Base-by-base conservation (phyloP, 345 rosid genomes). In the Salix koriyanagi region DNA sequence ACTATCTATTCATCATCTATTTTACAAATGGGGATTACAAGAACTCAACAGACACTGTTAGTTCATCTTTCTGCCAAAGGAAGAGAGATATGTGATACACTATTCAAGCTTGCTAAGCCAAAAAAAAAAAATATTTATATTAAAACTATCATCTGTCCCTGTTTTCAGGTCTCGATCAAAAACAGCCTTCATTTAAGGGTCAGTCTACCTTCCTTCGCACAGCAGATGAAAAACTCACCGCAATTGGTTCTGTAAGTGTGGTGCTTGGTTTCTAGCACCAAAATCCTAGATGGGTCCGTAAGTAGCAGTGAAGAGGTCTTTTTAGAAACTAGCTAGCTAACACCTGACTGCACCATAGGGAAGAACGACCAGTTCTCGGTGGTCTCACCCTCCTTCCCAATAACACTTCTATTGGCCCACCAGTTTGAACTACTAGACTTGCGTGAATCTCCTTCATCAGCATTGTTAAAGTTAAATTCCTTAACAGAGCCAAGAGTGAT, bases 361-460 rank as follows among this genome's bases (percentile, higher is more conserved):
- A 91, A 92, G 87, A 91, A 91, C 9, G 97, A 89, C 99, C 98
- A 93, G 68, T 87, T 90, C 65, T 81, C 83, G 42, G 82, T 68
- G 36, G 81, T 65, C 23, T 73, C 85, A 28, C 69, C 81, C 15
- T 84, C 89, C 68, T 87, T 89, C 56, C 79, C 94, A 16, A 67
- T 56, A 73, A 84, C 89, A 85, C 83, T 77, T 76, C 87, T 88
- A 23, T 83, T 84, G 2, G 85, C 83, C 89, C 93, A 86, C 91
- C 90, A 87, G 75, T 84, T 86, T 0, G 87, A 77, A 56, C 79
- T 67, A 25, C 68, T 72, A 64, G 85, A 73, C 77, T 84, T 84
- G 37, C n/a, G 71, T 32, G 84, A 75, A 75, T 85, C 89, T 69
- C 76, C 82, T 82, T 86, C 97, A 77, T 90, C 89, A 3, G 81